A percentile compares a stretch with the other conserved stretches of the same genome.
Evolutionary conservation across 345 rosid species (phyloP).

Genomic region (Salix koriyanagi): DNA sequence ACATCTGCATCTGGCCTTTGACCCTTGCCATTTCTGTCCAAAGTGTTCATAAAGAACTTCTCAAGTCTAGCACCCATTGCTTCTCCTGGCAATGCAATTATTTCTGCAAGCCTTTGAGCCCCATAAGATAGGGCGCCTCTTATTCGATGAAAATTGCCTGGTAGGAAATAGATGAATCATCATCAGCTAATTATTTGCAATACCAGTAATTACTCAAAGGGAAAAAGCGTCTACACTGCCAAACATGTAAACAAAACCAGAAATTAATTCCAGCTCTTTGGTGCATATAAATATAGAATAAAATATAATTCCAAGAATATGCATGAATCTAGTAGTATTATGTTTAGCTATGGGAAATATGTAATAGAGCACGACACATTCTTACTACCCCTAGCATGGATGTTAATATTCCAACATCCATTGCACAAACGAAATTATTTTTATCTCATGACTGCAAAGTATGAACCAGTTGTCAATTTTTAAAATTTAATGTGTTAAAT

Average conservation of each 20-base stretch:
- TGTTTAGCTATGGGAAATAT: neutral
- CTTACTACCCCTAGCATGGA: neutral
- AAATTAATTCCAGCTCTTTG: neutral
- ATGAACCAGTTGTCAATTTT: neutral
- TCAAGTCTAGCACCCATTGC: constrained; percentile 57
- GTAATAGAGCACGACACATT: neutral
- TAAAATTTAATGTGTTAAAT: neutral
- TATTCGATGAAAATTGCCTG: constrained; percentile 71
- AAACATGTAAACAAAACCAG: neutral
- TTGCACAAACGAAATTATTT: neutral
- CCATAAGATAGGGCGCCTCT: constrained; percentile 60
- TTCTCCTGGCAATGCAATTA: constrained; percentile 59
- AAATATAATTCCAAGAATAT: neutral
- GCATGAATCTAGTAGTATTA: neutral
- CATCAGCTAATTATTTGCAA: neutral
- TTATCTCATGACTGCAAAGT: neutral
- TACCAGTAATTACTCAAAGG: neutral
- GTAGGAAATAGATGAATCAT: neutral
- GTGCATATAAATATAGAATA: constrained; percentile 1
- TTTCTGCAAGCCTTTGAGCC: constrained; percentile 48
- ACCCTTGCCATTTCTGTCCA: constrained; percentile 83
- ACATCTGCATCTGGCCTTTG: constrained; percentile 62
- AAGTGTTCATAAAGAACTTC: constrained; percentile 54
- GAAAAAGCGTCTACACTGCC: neutral
- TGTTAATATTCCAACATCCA: neutral